These are phyloP conservation scores for Zoysia matrella DNA, from an alignment of 202 grass and related monocot genomes.

Conservation along the genomic window DNA sequence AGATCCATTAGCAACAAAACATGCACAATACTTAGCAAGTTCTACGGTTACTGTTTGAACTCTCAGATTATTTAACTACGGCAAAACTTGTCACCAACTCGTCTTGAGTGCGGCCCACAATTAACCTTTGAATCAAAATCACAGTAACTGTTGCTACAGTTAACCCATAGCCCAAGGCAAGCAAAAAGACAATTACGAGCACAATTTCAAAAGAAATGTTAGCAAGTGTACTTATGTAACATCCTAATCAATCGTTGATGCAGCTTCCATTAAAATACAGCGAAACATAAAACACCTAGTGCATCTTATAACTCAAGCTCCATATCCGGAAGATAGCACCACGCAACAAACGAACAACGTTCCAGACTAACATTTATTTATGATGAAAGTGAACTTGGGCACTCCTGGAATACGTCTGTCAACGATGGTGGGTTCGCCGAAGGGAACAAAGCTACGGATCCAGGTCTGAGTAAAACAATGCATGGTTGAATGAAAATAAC, in stretches of 20 bases:
- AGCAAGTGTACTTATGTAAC: neutral
- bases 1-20: too few species aligned
- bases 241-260: neutral
- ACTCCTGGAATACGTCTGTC: neutral
- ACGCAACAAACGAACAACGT: neutral
- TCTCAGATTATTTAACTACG: too few species aligned
- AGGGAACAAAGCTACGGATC: neutral
- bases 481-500: neutral
- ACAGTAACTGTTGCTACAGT: too few species aligned
- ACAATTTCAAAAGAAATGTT: too few species aligned
- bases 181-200: too few species aligned
- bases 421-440: neutral
- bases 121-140: too few species aligned
- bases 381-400: neutral
- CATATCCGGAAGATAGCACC: neutral
- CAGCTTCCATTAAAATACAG: neutral
- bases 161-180: too few species aligned
- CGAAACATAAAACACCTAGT: neutral
- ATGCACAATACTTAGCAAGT: too few species aligned
- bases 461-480: neutral
- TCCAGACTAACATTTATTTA: conserved; percentile 16
- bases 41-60: too few species aligned
- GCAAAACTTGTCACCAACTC: too few species aligned
- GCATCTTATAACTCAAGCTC: neutral
- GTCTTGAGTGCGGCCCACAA: too few species aligned